Conservation (phyloP, 148 eudicot species). For the Limonium bicolor region DNA sequence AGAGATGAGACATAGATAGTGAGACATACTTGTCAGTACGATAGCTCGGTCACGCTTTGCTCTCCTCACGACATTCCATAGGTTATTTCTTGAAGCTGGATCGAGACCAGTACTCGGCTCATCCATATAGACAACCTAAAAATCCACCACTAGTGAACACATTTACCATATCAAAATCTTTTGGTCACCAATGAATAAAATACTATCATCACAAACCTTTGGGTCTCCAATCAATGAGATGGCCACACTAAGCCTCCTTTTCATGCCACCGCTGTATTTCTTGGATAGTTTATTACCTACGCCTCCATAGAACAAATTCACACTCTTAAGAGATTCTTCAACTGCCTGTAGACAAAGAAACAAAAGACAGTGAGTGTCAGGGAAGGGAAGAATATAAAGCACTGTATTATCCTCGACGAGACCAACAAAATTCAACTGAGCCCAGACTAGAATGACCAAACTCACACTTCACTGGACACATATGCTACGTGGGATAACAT, state of each 20-base stretch:
- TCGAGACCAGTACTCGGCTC: conserved; percentile 96
- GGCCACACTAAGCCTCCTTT: conserved; percentile 95
- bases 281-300: conserved; percentile 75
- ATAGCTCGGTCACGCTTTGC: conserved; percentile 81
- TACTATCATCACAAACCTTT: conserved; percentile 29
- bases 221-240: conserved; percentile 87
- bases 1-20: conserved; percentile 4
- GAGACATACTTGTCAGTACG: conserved; percentile 65
- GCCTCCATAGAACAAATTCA: conserved; percentile 74
- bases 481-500: too few relatives aligned
- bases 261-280: conserved; percentile 94
- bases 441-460: too few relatives aligned
- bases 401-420: too few relatives aligned
- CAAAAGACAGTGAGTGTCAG: not conserved
- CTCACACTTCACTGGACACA: too few relatives aligned
- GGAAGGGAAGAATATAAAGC: not conserved
- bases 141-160: too few relatives aligned
- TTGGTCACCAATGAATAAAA: not conserved
- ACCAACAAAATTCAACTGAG: too few relatives aligned
- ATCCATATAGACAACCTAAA: conserved; percentile 97
- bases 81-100: conserved; percentile 84
- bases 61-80: conserved; percentile 78
- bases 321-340: conserved; percentile 70
- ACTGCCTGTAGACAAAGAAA: conserved; percentile 51
- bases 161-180: not conserved